Evolutionary conservation across 2,329 filamentous ascomycete genomes (phyloP).

Genomic region (Rosellinia necatrix): DNA sequence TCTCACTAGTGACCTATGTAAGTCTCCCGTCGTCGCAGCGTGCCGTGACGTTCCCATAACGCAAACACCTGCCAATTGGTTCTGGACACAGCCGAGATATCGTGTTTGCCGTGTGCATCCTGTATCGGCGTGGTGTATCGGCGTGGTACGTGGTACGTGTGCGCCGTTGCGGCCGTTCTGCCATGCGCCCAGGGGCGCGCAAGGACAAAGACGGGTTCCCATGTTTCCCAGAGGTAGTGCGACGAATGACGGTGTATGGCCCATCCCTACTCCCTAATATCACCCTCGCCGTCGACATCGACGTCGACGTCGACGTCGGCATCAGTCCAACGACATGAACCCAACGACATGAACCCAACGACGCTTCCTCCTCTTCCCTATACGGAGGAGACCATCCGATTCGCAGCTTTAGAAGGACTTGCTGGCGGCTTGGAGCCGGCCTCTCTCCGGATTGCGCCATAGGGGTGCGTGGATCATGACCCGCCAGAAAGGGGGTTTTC

Average conservation of each 20-base stretch:
- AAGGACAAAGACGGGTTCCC: no score
- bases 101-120: conserved; percentile 32
- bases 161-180: conserved; percentile 31
- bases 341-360: no score
- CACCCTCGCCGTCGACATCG: conserved; percentile 31
- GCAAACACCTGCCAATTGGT: conserved; percentile 37
- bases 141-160: conserved; percentile 30
- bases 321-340: conserved; percentile 30
- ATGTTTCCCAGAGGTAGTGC: conserved; percentile 36
- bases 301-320: conserved; percentile 30
- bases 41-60: conserved; percentile 24
- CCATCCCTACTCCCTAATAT: no score
- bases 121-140: conserved; percentile 20
- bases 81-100: conserved; percentile 37
- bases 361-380: conserved; percentile 23
- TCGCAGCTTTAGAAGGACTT: conserved; percentile 25
- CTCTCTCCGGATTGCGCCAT: conserved; percentile 6
- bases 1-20: no score
- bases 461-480: conserved; percentile 5
- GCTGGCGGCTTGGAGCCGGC: no score
- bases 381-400: conserved; percentile 35
- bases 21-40: conserved; percentile 17
- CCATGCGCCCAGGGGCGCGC: conserved; percentile 30
- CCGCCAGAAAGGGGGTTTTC: not conserved
- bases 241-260: conserved; percentile 38